Evolutionary conservation across 2,329 filamentous ascomycete species (phyloP).

Genomic region (Neopestalotiopsis sp.): DNA sequence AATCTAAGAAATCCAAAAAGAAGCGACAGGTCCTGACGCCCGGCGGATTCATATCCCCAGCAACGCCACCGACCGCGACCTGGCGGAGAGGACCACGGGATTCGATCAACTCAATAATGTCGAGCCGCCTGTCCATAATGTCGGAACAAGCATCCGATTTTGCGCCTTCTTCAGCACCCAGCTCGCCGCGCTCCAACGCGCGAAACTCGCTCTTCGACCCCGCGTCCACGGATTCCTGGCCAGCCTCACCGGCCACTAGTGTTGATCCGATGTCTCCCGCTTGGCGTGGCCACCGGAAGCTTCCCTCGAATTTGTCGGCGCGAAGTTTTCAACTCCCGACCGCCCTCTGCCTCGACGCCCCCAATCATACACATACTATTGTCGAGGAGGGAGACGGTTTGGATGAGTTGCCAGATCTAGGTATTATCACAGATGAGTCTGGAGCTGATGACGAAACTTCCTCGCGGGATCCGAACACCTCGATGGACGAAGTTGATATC

Average conservation of each 20-base stretch:
- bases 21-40: constrained; percentile 70
- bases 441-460: constrained; percentile 35
- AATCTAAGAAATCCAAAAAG: constrained; percentile 71
- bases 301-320: constrained; percentile 60
- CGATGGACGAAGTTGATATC: constrained; percentile 36
- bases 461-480: constrained; percentile 25
- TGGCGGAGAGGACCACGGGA: constrained; percentile 41
- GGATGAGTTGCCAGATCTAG: constrained; percentile 37
- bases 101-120: constrained; percentile 53
- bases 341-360: constrained; percentile 30
- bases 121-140: constrained; percentile 69
- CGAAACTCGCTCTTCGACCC: constrained; percentile 82
- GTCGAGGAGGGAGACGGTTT: constrained; percentile 39
- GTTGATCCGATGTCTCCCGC: constrained; percentile 70
- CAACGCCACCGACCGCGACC: constrained; percentile 44
- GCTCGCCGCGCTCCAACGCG: constrained; percentile 79
- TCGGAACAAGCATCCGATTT: constrained; percentile 68
- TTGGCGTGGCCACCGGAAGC: constrained; percentile 60
- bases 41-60: constrained; percentile 65
- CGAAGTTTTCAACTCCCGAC: constrained; percentile 49
- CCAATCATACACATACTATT: constrained; percentile 32
- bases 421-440: constrained; percentile 42
- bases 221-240: constrained; percentile 69
- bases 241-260: constrained; percentile 83
- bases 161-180: constrained; percentile 75